Base-by-base conservation (phyloP, 2,329 filamentous ascomycete species). In the Fusarium sp. region DNA sequence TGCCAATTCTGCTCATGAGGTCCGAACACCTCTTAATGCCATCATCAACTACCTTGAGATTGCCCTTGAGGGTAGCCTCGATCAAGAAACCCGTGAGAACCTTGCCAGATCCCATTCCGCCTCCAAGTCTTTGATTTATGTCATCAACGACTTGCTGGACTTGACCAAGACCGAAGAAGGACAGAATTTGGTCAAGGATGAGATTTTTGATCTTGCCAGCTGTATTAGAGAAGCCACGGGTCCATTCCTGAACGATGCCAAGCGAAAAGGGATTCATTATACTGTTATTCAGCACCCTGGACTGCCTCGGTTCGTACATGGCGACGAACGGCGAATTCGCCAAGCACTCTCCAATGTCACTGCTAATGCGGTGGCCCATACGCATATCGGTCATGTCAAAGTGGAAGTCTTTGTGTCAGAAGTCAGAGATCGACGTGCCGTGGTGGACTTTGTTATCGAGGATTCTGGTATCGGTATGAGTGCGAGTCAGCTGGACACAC, bases 31-130 rank as follows among this genome's bases (percentile, higher is more conserved):
- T 0, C 83, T 97, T 4, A 97, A 97, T 76, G 94, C 94, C 18
- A 97, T 97, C 76, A 97, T 97, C 80, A 97, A 97, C 75, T 97
- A 97, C 73, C 87, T 97, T 2, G 94, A 97, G 74, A 97, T 97
- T 70, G 94, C 94, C 0, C 82, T 97, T 2, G 94, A 97, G 81
- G 93, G 94, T 0, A 83, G 85, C 0, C 83, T 97, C 6, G 94
- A 97, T 70, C 84, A 89, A 18, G 94, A 97, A 77, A 97, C 93
- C 0, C 86, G 95, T 23, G 94, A 97, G 8, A 97, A 96, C 66
- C 83, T 97, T 9, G 87, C 92, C 1, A 92, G 90, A 73, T 97
- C 94, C 2, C 93, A 97, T 78, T 97, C 94, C 1, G 94, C 94
- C 7, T 97, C 94, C 0, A 97, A 97, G 77, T 97, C 94, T 1